Evolutionary conservation across 148 eudicot species (phyloP), one percentile per base, ranked within the genome.

Genomic region (Heliamphora exappendiculata): DNA sequence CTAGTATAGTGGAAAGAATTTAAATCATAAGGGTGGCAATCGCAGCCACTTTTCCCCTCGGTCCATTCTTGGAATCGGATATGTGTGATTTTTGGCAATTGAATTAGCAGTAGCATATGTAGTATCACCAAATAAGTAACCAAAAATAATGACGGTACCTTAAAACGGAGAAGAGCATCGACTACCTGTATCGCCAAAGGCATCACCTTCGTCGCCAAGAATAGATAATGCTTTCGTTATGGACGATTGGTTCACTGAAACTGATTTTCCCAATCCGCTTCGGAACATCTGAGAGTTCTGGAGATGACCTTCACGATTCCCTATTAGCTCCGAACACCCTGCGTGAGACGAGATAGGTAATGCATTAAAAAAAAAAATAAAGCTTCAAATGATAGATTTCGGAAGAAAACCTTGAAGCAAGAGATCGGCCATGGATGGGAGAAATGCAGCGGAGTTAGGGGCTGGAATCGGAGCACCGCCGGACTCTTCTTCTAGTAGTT

Each of bases 371-470:
- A 4, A 3, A 66, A 42, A 7, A 70, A 41, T 41, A 4, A 50
- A 6, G 24, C 10, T 6, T 47, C 10, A 28, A 49, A 13, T 7
- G 58, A 11, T 49, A 17, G 36, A 14, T 8, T 13, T 8, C 0
- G 63, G 71, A 64, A 70, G 20, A 63, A 60, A 69, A 81, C 97
- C 97, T 89, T 82, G 84, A 60, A 83, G 81, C 76, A 92, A 73
- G 80, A 94, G 92, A 75, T 92, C 93, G 55, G 87, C 76, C 84
- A 88, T 87, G 54, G 95, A 90, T 65, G 97, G 91, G 31, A 94
- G 82, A 36, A 72, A 75, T 74, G 77, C 78, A 63, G 86, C 36
- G 31, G 64, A 55, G 37, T 45, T 13, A 49, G 37, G 79, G 26
- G 62, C 17, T 29, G 76, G 73, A 80, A 74, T 53, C 20, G 55